Evolutionary conservation across 805 yeast species (phyloP).

Genomic region (Pichia cephalocereana): DNA sequence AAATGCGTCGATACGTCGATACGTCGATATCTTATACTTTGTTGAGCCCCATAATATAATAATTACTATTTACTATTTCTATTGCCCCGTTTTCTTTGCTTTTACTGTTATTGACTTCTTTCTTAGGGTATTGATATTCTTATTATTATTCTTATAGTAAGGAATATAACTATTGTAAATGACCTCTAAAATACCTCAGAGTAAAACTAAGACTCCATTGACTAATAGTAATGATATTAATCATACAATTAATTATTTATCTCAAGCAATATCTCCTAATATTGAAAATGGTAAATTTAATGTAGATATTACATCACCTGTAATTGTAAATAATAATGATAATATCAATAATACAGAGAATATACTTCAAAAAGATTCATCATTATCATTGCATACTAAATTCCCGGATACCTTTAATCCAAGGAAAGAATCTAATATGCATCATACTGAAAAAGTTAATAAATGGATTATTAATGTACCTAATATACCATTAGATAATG

Average conservation of each 20-base stretch:
- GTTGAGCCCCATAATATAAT: no score
- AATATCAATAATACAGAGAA: background rate
- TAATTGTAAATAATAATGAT: background rate
- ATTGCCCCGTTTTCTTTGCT: no score
- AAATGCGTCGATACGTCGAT: no score
- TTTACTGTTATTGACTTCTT: no score
- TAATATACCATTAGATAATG: slow-evolving; percentile 21
- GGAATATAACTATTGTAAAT: background rate
- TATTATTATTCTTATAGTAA: no score
- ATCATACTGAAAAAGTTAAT: slow-evolving; percentile 53
- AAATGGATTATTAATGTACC: slow-evolving; percentile 59
- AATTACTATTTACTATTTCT: no score
- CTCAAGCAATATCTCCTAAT: background rate
- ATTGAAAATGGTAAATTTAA: background rate
- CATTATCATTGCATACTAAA: background rate
- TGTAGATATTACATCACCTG: background rate
- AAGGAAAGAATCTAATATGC: slow-evolving; percentile 53
- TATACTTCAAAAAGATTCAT: no score
- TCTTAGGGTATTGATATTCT: no score
- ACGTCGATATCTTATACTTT: no score
- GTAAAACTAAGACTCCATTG: background rate
- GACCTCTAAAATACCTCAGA: background rate
- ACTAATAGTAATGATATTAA: background rate
- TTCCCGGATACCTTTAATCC: slow-evolving; percentile 53
- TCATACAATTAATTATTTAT: background rate